phyloP scores from a whole-genome alignment of 495 filamentous ascomycete genomes.

The Tuber calosporum region DNA sequence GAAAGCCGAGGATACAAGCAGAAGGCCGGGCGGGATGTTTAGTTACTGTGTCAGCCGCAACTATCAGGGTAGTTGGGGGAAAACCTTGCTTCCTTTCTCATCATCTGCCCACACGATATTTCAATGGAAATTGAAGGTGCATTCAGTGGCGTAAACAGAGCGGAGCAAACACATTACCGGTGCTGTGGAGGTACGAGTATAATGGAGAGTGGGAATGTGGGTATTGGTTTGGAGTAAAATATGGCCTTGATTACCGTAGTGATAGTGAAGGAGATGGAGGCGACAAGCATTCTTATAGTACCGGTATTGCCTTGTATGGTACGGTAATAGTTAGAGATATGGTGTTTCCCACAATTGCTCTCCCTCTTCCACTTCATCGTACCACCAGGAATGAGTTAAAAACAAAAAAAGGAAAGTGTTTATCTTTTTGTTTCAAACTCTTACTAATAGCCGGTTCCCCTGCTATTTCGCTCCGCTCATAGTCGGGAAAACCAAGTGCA shows the following conservation, averaged over 20 bases:
- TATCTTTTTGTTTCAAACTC: slow-evolving; percentile 3
- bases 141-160: background rate
- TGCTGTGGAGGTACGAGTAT: background rate
- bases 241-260: no score
- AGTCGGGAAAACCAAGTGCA: no score
- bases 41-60: background rate
- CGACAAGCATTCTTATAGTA: background rate
- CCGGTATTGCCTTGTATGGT: no score
- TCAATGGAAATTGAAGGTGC: background rate
- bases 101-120: background rate
- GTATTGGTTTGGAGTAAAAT: background rate
- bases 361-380: background rate
- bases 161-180: no score
- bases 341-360: background rate
- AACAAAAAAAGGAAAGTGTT: background rate
- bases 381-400: background rate
- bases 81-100: background rate
- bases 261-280: background rate
- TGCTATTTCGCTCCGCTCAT: no score
- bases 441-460: no score
- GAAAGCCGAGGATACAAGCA: background rate
- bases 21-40: background rate
- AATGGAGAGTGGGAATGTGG: background rate
- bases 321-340: no score
- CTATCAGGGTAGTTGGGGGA: background rate